Evolutionary conservation across 345 rosid genomes (phyloP).

Genomic region (Populus nigra): DNA sequence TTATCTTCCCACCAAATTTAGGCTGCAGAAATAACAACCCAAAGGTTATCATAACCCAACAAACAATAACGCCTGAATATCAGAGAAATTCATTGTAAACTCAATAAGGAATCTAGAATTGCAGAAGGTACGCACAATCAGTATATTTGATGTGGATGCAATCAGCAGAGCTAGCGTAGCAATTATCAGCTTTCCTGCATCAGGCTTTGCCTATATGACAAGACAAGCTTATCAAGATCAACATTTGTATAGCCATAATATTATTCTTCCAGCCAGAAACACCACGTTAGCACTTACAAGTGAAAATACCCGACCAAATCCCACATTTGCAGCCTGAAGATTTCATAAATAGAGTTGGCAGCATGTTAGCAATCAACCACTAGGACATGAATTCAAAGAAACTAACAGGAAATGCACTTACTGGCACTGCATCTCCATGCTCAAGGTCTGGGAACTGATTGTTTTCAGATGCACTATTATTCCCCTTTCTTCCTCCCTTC

Average conservation of each 20-base stretch:
- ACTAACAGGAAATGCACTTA: neutral
- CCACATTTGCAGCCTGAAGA: neutral
- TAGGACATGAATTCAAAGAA: neutral
- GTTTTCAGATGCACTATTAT: neutral
- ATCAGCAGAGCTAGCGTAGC: slow-evolving; percentile 74
- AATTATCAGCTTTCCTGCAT: slow-evolving; percentile 64
- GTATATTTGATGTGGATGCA: slow-evolving; percentile 67
- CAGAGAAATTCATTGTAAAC: neutral
- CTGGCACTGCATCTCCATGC: slow-evolving; percentile 1
- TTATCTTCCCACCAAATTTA: slow-evolving; percentile 44
- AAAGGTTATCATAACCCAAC: neutral
- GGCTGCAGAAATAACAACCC: slow-evolving; percentile 33
- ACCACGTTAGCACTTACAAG: neutral
- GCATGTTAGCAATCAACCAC: neutral
- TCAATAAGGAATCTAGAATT: neutral
- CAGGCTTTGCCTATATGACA: slow-evolving; percentile 66
- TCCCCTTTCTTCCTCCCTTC: neutral
- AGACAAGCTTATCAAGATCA: neutral
- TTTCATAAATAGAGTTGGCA: neutral
- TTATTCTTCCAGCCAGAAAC: neutral
- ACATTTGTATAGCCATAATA: neutral
- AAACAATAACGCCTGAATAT: neutral
- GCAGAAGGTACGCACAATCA: slow-evolving; percentile 46
- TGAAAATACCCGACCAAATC: neutral
- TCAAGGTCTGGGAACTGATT: neutral